These are phyloP conservation scores for Teratosphaeria destructans DNA, from an alignment of 2,329 filamentous ascomycete species.

Conservation along the genomic window DNA sequence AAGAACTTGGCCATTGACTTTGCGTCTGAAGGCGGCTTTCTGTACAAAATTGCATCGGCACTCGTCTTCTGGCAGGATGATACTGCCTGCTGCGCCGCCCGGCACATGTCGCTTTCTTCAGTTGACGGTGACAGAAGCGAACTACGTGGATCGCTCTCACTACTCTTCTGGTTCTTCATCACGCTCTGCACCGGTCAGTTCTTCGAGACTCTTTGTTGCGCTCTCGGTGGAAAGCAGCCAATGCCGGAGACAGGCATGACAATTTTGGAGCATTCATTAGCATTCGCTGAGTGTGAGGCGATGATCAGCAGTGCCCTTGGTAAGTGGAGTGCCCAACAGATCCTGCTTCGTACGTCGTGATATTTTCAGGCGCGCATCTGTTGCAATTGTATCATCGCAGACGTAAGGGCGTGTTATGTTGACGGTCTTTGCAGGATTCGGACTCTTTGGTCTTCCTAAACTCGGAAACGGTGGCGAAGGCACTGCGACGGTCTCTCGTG, in stretches of 20 bases:
- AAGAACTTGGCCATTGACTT: constrained; percentile 29
- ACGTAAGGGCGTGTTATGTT: not conserved
- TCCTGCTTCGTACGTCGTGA: not conserved
- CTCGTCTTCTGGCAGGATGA: constrained; percentile 67
- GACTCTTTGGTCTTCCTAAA: constrained; percentile 49
- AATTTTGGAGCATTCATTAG: constrained; percentile 88
- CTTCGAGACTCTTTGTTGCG: constrained; percentile 76
- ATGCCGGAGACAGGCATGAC: constrained; percentile 91
- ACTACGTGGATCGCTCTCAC: constrained; percentile 64
- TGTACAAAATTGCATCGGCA: constrained; percentile 62
- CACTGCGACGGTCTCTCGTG: constrained; percentile 17
- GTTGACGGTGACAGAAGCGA: constrained; percentile 40
- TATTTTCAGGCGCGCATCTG: not conserved
- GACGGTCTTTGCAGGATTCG: constrained; percentile 38
- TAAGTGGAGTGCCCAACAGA: not conserved
- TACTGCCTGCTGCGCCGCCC: constrained; percentile 60
- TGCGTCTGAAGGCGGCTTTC: constrained; percentile 48
- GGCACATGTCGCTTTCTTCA: constrained; percentile 55
- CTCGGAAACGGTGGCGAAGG: constrained; percentile 15
- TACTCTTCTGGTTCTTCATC: constrained; percentile 65
- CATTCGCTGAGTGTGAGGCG: constrained; percentile 90
- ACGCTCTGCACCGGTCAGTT: constrained; percentile 68
- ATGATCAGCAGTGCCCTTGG: constrained; percentile 69
- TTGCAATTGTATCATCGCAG: not conserved
- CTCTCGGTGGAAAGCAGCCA: constrained; percentile 70